A percentile compares a stretch with the other conserved stretches of the same genome.
These are phyloP conservation scores for Hericium erinaceus DNA, from an alignment of 768 basidiomycete genomes.

Conservation along the genomic window DNA sequence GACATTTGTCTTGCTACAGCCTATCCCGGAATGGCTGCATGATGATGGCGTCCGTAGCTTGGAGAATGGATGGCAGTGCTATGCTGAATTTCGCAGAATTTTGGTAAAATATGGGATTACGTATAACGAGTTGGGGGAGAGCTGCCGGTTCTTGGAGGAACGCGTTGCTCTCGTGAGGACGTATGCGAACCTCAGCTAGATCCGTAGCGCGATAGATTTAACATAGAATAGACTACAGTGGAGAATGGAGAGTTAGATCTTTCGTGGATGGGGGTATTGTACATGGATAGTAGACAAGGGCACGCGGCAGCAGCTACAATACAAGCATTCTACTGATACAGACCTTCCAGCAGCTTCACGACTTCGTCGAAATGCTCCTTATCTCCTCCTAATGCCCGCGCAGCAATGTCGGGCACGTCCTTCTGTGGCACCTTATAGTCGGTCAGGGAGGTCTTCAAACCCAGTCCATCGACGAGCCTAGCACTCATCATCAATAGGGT, in stretches of 20 bases:
- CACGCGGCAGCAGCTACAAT: neutral
- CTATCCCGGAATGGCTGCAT: constrained; percentile 48
- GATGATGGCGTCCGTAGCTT: constrained; percentile 56
- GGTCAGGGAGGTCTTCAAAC: constrained; percentile 45
- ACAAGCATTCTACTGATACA: constrained; percentile 25
- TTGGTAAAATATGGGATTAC: neutral
- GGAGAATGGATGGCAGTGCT: constrained; percentile 31
- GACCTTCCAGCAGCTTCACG: constrained; percentile 37
- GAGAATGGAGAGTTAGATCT: too few species aligned
- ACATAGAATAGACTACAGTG: neutral
- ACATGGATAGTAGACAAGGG: neutral
- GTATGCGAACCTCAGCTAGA: neutral
- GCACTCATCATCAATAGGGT: neutral
- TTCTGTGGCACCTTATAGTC: constrained; percentile 56
- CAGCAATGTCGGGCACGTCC: constrained; percentile 47
- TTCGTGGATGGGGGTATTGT: too few species aligned
- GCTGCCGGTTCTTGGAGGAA: constrained; percentile 2
- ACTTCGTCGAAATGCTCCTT: constrained; percentile 33
- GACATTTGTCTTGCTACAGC: constrained; percentile 45
- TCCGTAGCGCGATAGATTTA: neutral
- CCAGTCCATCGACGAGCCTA: constrained; percentile 54
- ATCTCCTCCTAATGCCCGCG: constrained; percentile 33
- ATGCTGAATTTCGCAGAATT: neutral
- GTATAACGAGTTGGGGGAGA: neutral
- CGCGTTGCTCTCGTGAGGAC: neutral